A percentile compares a stretch with the other conserved stretches of the same genome.
These are phyloP conservation scores for Telopea speciosissima DNA, from an alignment of 177 flowering plant genomes.

Conservation along the genomic window DNA sequence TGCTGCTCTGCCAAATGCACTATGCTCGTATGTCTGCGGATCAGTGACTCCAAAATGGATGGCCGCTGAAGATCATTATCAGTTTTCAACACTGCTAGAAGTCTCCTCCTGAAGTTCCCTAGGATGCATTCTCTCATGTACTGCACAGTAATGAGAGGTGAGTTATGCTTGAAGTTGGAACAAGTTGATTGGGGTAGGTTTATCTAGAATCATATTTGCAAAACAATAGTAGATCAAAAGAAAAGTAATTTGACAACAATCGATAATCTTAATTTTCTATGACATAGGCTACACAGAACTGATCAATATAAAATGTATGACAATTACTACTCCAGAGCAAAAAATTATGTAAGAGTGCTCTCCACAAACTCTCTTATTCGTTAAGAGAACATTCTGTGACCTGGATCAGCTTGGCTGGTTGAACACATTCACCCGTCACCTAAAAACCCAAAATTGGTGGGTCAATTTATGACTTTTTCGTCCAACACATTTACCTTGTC, in stretches of 20 bases:
- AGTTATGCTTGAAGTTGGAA: background rate
- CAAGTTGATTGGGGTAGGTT: background rate
- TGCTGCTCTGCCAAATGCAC: constrained; percentile 93
- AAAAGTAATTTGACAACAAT: background rate
- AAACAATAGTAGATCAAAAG: constrained; percentile 1
- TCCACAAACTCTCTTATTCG: background rate
- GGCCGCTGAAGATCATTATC: constrained; percentile 97
- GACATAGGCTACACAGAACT: background rate
- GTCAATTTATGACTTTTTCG: no score
- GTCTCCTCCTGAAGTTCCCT: constrained; percentile 87
- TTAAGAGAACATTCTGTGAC: background rate
- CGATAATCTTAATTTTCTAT: background rate
- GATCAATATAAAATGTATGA: background rate
- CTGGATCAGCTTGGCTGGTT: no score
- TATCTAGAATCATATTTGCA: background rate
- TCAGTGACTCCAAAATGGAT: constrained; percentile 65
- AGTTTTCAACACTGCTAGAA: constrained; percentile 69
- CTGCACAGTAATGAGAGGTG: constrained; percentile 36
- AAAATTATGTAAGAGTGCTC: background rate
- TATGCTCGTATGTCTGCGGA: constrained; percentile 74
- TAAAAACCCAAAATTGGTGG: no score
- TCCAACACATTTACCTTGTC: no score
- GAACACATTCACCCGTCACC: no score
- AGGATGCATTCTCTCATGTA: constrained; percentile 98
- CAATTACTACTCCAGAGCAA: background rate